Evolutionary conservation across 805 yeast genomes (phyloP).

Genomic region (Kluyveromyces nonfermentans): DNA sequence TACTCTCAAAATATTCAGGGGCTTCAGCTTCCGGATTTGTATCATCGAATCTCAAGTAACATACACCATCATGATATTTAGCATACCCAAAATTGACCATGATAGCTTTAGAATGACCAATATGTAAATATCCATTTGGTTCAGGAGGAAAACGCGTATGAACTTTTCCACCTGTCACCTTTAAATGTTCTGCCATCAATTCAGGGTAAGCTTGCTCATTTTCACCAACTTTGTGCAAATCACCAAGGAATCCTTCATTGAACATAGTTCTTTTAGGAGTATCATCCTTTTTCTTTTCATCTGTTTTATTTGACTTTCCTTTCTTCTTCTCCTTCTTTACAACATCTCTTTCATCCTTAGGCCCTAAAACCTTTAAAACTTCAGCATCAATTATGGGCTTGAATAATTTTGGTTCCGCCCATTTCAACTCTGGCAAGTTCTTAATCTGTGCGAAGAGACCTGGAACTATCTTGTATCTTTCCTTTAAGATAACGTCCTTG

Average conservation of each 20-base stretch:
- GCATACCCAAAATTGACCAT: slow-evolving; percentile 98
- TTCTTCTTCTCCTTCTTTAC: slow-evolving; percentile 65
- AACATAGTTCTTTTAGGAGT: slow-evolving; percentile 63
- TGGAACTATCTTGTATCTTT: slow-evolving; percentile 76
- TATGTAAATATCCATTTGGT: slow-evolving; percentile 98
- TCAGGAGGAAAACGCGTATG: slow-evolving; percentile 95
- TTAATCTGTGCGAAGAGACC: slow-evolving; percentile 68
- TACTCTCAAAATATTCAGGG: slow-evolving; percentile 78
- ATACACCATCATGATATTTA: slow-evolving; percentile 71
- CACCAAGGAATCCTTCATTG: slow-evolving; percentile 91
- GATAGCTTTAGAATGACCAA: slow-evolving; percentile 97
- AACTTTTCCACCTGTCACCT: slow-evolving; percentile 71
- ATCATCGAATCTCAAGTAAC: slow-evolving; percentile 92
- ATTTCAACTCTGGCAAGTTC: slow-evolving; percentile 64
- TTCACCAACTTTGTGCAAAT: slow-evolving; percentile 89
- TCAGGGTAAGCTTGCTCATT: slow-evolving; percentile 88
- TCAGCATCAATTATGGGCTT: slow-evolving; percentile 81
- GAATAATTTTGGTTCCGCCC: slow-evolving; percentile 85
- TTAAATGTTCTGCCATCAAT: slow-evolving; percentile 70
- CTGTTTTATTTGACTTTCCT: slow-evolving; percentile 24
- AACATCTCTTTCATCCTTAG: slow-evolving; percentile 91
- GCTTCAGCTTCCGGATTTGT: slow-evolving; percentile 99
- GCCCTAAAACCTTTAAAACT: slow-evolving; percentile 69
- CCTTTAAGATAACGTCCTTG: slow-evolving; percentile 49
- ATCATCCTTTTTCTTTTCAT: slow-evolving; percentile 10